Evolutionary conservation across 1,139 yeast species (phyloP).

Genomic region (Candida tunisiensis): DNA sequence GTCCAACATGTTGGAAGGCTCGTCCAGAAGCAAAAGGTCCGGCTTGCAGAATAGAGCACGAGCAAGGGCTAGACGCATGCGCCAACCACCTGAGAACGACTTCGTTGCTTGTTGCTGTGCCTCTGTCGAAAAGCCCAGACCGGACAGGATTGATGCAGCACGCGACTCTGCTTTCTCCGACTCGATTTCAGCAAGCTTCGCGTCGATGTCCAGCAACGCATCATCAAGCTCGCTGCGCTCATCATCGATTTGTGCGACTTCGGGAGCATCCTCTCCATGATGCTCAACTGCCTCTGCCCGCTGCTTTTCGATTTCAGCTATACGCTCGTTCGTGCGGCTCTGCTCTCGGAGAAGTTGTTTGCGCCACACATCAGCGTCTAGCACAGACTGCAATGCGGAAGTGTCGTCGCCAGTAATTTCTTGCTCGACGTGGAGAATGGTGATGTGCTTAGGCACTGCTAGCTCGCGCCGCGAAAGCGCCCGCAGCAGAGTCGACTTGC

Average conservation of each 20-base stretch:
- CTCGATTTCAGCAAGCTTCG: conserved; percentile 81
- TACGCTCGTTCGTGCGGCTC: conserved; percentile 51
- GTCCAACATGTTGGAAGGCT: conserved; percentile 99
- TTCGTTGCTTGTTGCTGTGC: conserved; percentile 74
- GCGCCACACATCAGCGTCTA: conserved; percentile 99
- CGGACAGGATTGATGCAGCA: conserved; percentile 88
- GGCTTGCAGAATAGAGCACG: conserved; percentile 97
- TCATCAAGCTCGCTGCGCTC: conserved; percentile 76
- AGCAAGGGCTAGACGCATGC: conserved; percentile 97
- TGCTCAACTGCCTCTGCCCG: conserved; percentile 34
- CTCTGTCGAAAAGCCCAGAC: conserved; percentile 84
- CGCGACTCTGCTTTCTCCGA: conserved; percentile 95
- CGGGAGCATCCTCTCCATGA: conserved; percentile 21
- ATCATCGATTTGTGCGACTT: conserved; percentile 65
- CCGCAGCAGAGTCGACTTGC: conserved; percentile 83
- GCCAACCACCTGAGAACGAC: conserved; percentile 98
- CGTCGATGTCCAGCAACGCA: conserved; percentile 63
- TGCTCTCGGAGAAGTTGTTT: conserved; percentile 74
- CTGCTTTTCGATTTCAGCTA: conserved; percentile 54
- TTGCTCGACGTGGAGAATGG: conserved; percentile 94
- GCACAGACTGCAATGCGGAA: conserved; percentile 76
- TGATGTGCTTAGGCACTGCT: conserved; percentile 84
- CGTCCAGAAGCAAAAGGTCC: conserved; percentile 81
- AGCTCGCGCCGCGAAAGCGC: conserved; percentile 91
- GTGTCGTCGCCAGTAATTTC: conserved; percentile 91